A percentile compares a stretch with the other conserved stretches of the same genome.
Conservation (phyloP, 2,329 filamentous ascomycete genomes). For the Phialophora expanda region DNA sequence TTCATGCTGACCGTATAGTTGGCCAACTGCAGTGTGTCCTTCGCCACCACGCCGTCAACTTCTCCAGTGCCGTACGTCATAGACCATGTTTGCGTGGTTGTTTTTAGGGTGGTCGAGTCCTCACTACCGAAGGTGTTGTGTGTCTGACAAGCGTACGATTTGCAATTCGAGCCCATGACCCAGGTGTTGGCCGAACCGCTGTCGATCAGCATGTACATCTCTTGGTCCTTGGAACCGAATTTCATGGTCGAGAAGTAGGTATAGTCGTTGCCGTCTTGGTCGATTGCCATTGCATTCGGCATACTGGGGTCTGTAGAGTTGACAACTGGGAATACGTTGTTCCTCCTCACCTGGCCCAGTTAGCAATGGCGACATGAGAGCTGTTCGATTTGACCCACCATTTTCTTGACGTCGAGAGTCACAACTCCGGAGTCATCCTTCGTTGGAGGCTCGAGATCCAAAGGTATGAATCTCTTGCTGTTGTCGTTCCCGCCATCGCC, state of each 20-base stretch:
- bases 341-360: constrained; percentile 46
- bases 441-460: constrained; percentile 33
- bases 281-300: constrained; percentile 56
- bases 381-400: constrained; percentile 23
- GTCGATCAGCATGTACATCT: constrained; percentile 61
- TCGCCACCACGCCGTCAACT: constrained; percentile 69
- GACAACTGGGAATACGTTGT: constrained; percentile 56
- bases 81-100: constrained; percentile 61
- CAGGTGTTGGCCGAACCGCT: constrained; percentile 71
- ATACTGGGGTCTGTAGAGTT: constrained; percentile 48
- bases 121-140: constrained; percentile 72
- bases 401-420: constrained; percentile 49
- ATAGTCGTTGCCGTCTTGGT: constrained; percentile 60
- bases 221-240: constrained; percentile 56
- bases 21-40: constrained; percentile 71
- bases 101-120: constrained; percentile 68
- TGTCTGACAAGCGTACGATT: constrained; percentile 66
- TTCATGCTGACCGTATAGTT: constrained; percentile 67
- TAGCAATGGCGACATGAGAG: constrained; percentile 4
- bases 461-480: constrained; percentile 45
- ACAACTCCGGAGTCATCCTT: constrained; percentile 40
- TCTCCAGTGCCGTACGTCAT: constrained; percentile 79
- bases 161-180: constrained; percentile 78
- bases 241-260: constrained; percentile 60
- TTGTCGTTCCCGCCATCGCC: constrained; percentile 31